phyloP scores from a whole-genome alignment of 768 basidiomycete species.

The Russula compacta region DNA sequence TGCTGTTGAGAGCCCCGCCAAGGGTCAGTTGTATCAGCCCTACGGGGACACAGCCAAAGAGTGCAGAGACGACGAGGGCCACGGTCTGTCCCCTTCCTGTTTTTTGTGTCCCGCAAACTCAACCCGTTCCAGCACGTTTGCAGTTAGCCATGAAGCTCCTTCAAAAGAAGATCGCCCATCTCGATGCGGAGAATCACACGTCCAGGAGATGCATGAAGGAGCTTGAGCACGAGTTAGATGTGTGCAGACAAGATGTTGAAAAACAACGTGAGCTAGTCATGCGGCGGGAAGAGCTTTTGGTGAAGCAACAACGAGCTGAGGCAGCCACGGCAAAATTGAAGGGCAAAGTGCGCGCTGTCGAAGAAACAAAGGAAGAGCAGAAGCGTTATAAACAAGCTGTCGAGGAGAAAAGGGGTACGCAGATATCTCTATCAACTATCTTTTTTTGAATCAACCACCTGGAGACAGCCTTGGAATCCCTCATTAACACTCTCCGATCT shows the following conservation, averaged over 20 bases:
- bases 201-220: conserved; percentile 79
- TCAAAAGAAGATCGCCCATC: conserved; percentile 57
- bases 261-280: conserved; percentile 57
- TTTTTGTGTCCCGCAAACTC: background rate
- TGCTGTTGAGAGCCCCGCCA: conserved; percentile 68
- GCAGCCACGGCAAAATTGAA: conserved; percentile 28
- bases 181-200: conserved; percentile 76
- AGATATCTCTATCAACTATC: background rate
- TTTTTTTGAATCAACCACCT: background rate
- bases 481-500: conserved; percentile 61
- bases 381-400: conserved; percentile 65
- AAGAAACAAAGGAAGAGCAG: conserved; percentile 19
- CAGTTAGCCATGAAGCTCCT: conserved; percentile 51
- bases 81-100: conserved; percentile 38
- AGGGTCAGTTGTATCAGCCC: conserved; percentile 38
- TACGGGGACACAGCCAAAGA: conserved; percentile 35
- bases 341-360: conserved; percentile 28
- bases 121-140: conserved; percentile 41
- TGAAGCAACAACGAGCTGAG: conserved; percentile 22
- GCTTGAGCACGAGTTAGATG: conserved; percentile 79
- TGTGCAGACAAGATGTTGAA: conserved; percentile 69
- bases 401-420: conserved; percentile 79
- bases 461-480: conserved; percentile 62
- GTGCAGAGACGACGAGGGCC: conserved; percentile 43
- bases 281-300: conserved; percentile 43